Base-by-base conservation (phyloP, 2,329 filamentous ascomycete genomes). In the Exophiala spinifera region DNA sequence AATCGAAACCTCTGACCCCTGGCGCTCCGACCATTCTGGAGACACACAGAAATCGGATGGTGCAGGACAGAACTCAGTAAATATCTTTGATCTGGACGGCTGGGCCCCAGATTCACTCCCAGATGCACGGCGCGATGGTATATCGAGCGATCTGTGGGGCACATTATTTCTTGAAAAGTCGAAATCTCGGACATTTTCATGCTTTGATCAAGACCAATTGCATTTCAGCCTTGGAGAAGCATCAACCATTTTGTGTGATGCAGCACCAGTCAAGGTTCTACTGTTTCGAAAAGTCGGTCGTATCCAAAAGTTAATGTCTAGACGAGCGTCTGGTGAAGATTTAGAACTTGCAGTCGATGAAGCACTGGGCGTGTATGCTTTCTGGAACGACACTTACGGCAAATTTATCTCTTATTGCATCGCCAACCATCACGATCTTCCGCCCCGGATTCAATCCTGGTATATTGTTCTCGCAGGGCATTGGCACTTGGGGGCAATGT, bases 221-320 rank as follows among this genome's bases (percentile, higher is more conserved):
- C 11, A 39, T 39, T 39, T 39, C 36, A 19, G 8, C 17, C 17
- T 39, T n/a, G 36, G 17, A 11, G 36, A 39, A n/a, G 79, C 80
- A 1, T 73, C 78, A 2, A 67, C 74, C 19, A 67, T 75, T 1
- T 71, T 84, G 1, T 75, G 75, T 13, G 74, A 79, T 53, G 77
- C 80, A 3, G 78, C 79, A 1, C 79, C 80, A 0, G 77, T 83
- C 53, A 84, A 84, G 63, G 79, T 84, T 1, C 69, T 84, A 1
- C 72, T 84, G 2, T 84, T 79, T 61, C 77, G 81, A 11, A 76
- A 79, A 53, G 73, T 83, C 6, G 76, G 77, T 0, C 77, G 76
- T n/a, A 72, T 84, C 0, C 80, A 84, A 59, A 78, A 75, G 19
- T 69, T 79, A 15, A 57, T 82, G 8, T 71, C 76, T 43, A 70